Evolutionary conservation across 176 grass and related monocot genomes (phyloP).

Genomic region (Olyra latifolia): DNA sequence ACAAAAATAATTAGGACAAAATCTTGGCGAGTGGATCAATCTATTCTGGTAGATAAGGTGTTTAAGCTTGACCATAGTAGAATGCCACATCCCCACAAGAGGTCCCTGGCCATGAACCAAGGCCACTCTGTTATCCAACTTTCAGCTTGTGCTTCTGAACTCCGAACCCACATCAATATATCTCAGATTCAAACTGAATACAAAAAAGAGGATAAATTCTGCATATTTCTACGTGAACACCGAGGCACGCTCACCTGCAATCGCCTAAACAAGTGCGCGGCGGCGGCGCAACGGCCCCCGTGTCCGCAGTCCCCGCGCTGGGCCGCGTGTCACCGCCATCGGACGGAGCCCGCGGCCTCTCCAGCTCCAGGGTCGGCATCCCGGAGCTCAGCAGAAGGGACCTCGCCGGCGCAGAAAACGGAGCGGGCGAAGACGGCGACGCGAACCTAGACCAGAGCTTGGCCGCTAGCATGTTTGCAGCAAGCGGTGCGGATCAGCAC

Average conservation of each 20-base stretch:
- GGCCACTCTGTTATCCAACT: background rate
- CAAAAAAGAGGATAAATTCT: background rate
- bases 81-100: background rate
- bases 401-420: background rate
- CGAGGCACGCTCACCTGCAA: conserved; percentile 8
- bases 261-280: conserved; percentile 18
- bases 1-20: background rate
- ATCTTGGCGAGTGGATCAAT: background rate
- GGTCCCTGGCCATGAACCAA: background rate
- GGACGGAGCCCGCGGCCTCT: background rate
- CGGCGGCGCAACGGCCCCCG: background rate
- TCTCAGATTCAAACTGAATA: conserved; percentile 1
- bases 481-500: background rate
- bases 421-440: conserved; percentile 1
- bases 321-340: background rate
- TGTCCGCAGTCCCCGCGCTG: background rate
- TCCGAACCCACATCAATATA: background rate
- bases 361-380: conserved; percentile 10
- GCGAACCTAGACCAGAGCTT: conserved; percentile 39
- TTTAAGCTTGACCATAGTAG: background rate
- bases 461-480: conserved; percentile 32
- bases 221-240: background rate
- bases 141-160: background rate
- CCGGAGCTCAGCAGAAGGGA: conserved; percentile 8
- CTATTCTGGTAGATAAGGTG: background rate